These are phyloP conservation scores for Sextonia rubra DNA, from an alignment of 164 flowering plant genomes.

Conservation along the genomic window DNA sequence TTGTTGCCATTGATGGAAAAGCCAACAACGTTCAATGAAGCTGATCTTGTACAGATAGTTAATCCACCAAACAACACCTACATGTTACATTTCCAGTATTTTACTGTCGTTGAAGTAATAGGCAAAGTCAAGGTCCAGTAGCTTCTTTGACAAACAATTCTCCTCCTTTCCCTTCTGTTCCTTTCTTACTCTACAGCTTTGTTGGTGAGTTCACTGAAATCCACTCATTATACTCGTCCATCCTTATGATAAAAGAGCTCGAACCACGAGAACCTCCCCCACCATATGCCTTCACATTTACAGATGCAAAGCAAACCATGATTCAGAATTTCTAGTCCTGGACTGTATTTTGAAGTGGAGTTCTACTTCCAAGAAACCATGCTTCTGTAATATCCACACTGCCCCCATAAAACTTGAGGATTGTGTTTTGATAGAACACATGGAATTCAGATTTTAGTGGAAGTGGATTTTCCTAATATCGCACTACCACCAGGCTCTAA, in stretches of 20 bases:
- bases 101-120: no score
- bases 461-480: background rate
- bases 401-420: no score
- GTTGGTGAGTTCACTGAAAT: conserved; percentile 15
- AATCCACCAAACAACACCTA: no score
- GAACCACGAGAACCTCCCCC: conserved; percentile 81
- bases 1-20: no score
- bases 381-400: background rate
- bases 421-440: background rate
- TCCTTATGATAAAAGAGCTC: conserved; percentile 87
- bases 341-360: background rate
- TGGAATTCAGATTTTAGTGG: background rate
- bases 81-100: no score
- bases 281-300: conserved; percentile 75
- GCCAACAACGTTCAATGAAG: no score
- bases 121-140: no score
- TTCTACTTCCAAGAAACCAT: background rate
- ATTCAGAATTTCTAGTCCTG: background rate
- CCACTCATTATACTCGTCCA: conserved; percentile 95
- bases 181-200: background rate
- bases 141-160: no score
- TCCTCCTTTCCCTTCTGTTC: no score
- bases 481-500: no score
- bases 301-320: conserved; percentile 4
- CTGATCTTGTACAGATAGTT: no score